Conservation (phyloP, 1,139 yeast species). For the Yamadazyma aaseri region DNA sequence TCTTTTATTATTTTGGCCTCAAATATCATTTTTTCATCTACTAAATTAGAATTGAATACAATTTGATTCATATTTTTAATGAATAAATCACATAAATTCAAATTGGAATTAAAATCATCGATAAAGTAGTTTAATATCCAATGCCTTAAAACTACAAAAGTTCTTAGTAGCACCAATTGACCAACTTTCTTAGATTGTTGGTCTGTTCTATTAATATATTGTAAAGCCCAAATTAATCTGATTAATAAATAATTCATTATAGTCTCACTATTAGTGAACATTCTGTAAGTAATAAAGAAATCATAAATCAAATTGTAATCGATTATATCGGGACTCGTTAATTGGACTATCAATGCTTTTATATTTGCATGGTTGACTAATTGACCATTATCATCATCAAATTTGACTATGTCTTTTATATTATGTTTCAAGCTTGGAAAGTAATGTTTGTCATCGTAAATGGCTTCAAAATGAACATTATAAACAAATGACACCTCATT, state of each 20-base stretch:
- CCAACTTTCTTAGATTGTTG: conserved; percentile 51
- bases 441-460: conserved; percentile 37
- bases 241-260: conserved; percentile 61
- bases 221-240: conserved; percentile 74
- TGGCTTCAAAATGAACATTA: conserved; percentile 40
- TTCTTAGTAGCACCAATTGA: conserved; percentile 70
- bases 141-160: conserved; percentile 84
- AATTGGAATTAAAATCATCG: conserved; percentile 60
- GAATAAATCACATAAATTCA: conserved; percentile 46
- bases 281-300: conserved; percentile 80
- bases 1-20: conserved; percentile 47
- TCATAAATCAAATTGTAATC: conserved; percentile 81
- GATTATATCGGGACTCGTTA: conserved; percentile 76
- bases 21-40: conserved; percentile 24
- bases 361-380: conserved; percentile 41
- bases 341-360: conserved; percentile 62
- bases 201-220: conserved; percentile 33
- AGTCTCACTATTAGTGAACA: conserved; percentile 57
- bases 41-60: conserved; percentile 30
- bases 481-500: conserved; percentile 19
- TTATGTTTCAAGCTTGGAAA: conserved; percentile 31
- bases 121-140: conserved; percentile 80
- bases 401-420: conserved; percentile 29
- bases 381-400: conserved; percentile 34
- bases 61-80: conserved; percentile 50